These are phyloP conservation scores for Botryotinia convoluta DNA, from an alignment of 2,329 filamentous ascomycete genomes.

Conservation along the genomic window DNA sequence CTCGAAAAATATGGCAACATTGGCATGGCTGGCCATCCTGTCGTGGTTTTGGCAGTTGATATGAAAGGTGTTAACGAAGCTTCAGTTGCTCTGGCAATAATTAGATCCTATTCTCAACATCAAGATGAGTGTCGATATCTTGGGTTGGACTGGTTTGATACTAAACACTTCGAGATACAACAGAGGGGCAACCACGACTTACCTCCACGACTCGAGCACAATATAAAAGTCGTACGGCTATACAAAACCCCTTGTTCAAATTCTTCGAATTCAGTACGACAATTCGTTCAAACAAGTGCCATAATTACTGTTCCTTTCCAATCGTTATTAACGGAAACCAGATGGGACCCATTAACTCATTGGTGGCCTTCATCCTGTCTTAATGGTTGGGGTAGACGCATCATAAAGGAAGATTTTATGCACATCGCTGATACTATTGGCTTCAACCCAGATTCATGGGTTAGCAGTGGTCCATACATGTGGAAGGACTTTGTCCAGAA, in stretches of 20 bases:
- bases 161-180: background rate
- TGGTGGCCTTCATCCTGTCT: slow-evolving; percentile 8
- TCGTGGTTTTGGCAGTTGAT: slow-evolving; percentile 3
- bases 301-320: background rate
- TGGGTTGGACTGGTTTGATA: background rate
- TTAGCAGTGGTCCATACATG: slow-evolving; percentile 7
- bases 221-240: background rate
- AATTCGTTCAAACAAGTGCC: background rate
- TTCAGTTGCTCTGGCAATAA: background rate
- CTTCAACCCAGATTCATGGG: slow-evolving; percentile 6
- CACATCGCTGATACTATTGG: background rate
- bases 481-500: slow-evolving; percentile 7
- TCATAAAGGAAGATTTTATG: background rate
- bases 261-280: background rate
- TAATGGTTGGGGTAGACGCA: background rate
- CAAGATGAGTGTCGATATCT: background rate
- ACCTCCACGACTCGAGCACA: background rate
- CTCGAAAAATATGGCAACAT: background rate
- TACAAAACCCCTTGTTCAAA: background rate
- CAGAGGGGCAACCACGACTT: no score
- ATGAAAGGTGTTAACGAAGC: background rate
- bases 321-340: background rate
- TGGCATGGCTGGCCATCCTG: background rate
- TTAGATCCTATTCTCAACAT: background rate
- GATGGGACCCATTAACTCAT: background rate